Conservation (phyloP, 2,329 filamentous ascomycete species). For the Penicillium sp. region DNA sequence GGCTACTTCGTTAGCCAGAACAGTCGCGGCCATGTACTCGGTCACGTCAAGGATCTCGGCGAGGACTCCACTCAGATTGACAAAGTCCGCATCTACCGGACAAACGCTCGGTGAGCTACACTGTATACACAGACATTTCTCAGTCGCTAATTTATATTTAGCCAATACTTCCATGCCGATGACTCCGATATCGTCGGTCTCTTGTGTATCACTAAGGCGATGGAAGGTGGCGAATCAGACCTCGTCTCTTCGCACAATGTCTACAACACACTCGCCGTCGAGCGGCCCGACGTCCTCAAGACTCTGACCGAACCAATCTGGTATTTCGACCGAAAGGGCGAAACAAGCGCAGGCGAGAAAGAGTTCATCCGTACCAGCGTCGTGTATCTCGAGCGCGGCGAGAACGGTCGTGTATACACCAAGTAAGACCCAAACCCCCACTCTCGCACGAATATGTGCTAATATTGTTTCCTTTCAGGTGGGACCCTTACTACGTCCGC, state of each 20-base stretch:
- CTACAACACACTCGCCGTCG: slow-evolving; percentile 74
- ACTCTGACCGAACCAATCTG: slow-evolving; percentile 75
- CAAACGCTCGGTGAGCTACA: slow-evolving; percentile 64
- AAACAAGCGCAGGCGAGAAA: slow-evolving; percentile 72
- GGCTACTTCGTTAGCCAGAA: slow-evolving; percentile 90
- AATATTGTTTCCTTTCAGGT: slow-evolving; percentile 44
- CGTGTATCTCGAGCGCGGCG: slow-evolving; percentile 72
- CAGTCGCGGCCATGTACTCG: slow-evolving; percentile 78
- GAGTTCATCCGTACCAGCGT: slow-evolving; percentile 72
- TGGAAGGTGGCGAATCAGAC: slow-evolving; percentile 82
- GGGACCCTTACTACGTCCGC: slow-evolving; percentile 85
- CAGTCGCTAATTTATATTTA: slow-evolving; percentile 16
- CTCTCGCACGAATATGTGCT: not conserved
- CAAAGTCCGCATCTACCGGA: slow-evolving; percentile 86
- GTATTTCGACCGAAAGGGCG: slow-evolving; percentile 92
- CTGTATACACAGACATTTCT: not conserved
- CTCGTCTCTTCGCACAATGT: slow-evolving; percentile 76
- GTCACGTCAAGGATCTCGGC: slow-evolving; percentile 85
- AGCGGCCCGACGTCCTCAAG: slow-evolving; percentile 77
- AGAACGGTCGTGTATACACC: slow-evolving; percentile 68
- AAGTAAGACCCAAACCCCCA: slow-evolving; percentile 52
- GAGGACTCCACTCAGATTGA: slow-evolving; percentile 80
- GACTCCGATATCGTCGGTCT: slow-evolving; percentile 81
- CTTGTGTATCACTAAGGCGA: slow-evolving; percentile 74
- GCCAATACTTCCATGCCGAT: slow-evolving; percentile 84